phyloP scores from a whole-genome alignment of 495 filamentous ascomycete species.

The Rusavskia elegans region DNA sequence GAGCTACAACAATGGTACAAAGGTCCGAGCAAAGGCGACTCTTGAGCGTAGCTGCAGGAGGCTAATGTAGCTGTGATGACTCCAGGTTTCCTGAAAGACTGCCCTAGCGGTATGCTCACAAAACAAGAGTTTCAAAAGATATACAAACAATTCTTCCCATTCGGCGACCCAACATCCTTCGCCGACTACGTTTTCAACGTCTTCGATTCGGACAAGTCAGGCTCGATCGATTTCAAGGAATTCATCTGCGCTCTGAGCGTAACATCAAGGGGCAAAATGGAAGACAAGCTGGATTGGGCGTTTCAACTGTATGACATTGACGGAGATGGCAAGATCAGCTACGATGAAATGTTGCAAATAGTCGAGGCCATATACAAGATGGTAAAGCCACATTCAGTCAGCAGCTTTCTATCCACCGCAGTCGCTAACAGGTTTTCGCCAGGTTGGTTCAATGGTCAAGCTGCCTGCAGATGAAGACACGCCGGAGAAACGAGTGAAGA shows the following conservation, averaged over 20 bases:
- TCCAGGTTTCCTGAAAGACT: conserved; percentile 93
- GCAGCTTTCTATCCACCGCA: background rate
- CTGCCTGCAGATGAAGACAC: conserved; percentile 97
- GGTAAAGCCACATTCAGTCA: conserved; percentile 33
- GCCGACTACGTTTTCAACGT: conserved; percentile 99
- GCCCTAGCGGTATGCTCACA: conserved; percentile 86
- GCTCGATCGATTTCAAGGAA: conserved; percentile 98
- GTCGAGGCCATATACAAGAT: conserved; percentile 99
- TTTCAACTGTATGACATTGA: conserved; percentile 99
- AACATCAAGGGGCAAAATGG: conserved; percentile 93
- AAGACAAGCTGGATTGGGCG: conserved; percentile 98
- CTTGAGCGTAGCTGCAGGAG: background rate
- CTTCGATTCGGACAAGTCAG: conserved; percentile 92
- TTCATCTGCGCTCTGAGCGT: conserved; percentile 98
- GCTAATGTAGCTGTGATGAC: background rate
- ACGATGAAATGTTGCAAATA: conserved; percentile 96
- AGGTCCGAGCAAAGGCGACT: conserved; percentile 35
- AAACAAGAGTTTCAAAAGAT: conserved; percentile 99
- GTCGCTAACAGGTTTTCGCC: background rate
- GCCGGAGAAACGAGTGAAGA: conserved; percentile 90
- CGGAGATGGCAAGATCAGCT: conserved; percentile 95
- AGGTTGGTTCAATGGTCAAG: conserved; percentile 99
- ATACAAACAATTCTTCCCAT: conserved; percentile 98
- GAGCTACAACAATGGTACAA: conserved; percentile 99
- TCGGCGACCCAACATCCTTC: conserved; percentile 90